phyloP scores from a whole-genome alignment of 2,329 filamentous ascomycete genomes.

The Simplicillium sp. region DNA sequence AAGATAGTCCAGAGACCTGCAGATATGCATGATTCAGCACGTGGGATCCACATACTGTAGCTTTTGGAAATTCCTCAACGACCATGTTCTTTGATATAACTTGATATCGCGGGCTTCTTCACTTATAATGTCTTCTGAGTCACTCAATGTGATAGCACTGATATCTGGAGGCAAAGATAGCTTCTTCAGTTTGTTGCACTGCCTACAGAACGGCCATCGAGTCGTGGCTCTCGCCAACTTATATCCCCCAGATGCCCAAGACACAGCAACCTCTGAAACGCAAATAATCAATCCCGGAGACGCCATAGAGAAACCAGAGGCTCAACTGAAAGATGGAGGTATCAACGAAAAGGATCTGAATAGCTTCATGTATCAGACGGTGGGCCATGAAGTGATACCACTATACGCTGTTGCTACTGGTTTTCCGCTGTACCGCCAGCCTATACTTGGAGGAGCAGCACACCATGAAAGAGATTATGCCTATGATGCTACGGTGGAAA shows the following conservation, averaged over 20 bases:
- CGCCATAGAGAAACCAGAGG: conserved; percentile 1
- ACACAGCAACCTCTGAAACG: not conserved
- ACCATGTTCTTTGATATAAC: too few relatives aligned
- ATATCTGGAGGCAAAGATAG: conserved; percentile 97
- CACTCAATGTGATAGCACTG: conserved; percentile 74
- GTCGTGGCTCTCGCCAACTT: conserved; percentile 87
- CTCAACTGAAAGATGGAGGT: conserved; percentile 1
- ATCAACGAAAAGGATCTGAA: conserved; percentile 53
- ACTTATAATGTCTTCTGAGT: conserved; percentile 29
- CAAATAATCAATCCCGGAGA: conserved; percentile 7
- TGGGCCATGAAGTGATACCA: conserved; percentile 79
- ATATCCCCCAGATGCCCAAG: conserved; percentile 41
- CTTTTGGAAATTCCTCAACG: too few relatives aligned
- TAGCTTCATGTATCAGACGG: conserved; percentile 99
- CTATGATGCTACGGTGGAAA: conserved; percentile 13
- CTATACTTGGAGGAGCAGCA: conserved; percentile 63
- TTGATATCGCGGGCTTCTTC: not conserved
- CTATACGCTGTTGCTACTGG: conserved; percentile 72
- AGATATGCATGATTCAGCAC: too few relatives aligned
- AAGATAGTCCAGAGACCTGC: too few relatives aligned
- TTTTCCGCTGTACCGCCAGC: conserved; percentile 73
- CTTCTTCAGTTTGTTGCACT: conserved; percentile 87
- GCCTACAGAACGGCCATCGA: conserved; percentile 72
- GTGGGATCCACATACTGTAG: too few relatives aligned
- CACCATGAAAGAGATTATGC: conserved; percentile 65